Conservation (phyloP, 495 filamentous ascomycete species). For the Aspergillus biplanus region DNA sequence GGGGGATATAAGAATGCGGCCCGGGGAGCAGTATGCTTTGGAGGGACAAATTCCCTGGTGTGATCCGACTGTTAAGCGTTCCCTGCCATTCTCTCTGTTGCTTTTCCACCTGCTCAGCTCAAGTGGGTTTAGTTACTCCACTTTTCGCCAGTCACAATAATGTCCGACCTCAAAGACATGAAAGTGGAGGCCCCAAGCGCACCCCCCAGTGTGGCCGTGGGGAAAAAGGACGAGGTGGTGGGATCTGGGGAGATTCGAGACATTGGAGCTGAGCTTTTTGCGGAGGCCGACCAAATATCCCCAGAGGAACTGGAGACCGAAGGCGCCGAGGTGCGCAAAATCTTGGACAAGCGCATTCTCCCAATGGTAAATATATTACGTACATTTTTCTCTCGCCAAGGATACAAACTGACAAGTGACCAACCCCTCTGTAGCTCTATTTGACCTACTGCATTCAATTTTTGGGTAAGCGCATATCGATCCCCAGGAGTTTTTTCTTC, state of each 20-base stretch:
- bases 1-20: background rate
- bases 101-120: background rate
- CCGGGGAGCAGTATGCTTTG: background rate
- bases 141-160: background rate
- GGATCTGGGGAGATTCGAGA: constrained; percentile 37
- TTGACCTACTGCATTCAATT: constrained; percentile 45
- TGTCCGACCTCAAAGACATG: constrained; percentile 14
- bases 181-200: constrained; percentile 23
- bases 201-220: constrained; percentile 11
- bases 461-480: constrained; percentile 27
- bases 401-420: background rate
- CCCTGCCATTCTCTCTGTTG: background rate
- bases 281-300: constrained; percentile 36
- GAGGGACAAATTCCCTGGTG: background rate
- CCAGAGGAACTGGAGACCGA: constrained; percentile 38
- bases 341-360: constrained; percentile 40
- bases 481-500: background rate
- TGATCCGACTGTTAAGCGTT: background rate
- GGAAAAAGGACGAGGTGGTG: constrained; percentile 32
- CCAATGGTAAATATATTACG: constrained; percentile 30
- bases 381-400: background rate
- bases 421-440: constrained; percentile 31
- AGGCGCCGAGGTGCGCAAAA: constrained; percentile 34
- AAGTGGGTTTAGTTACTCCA: background rate
- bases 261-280: constrained; percentile 38